A percentile compares a stretch with the other conserved stretches of the same genome.
These are phyloP conservation scores for Leucocoprinus sp. DNA, from an alignment of 768 basidiomycete species.

Conservation along the genomic window DNA sequence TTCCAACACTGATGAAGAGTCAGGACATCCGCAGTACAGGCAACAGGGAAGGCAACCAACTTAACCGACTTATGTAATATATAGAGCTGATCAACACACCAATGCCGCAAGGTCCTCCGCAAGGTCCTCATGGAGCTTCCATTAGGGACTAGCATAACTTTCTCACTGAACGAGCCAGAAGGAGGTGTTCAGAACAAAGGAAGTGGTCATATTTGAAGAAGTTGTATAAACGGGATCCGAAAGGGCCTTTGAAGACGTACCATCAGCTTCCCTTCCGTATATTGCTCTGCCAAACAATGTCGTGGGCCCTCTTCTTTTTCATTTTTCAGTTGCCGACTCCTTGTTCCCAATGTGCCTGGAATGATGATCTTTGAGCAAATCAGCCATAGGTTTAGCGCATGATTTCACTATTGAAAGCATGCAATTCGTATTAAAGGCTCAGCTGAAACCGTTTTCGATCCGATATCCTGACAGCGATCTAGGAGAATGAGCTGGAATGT, in stretches of 20 bases:
- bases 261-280: background rate
- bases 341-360: conserved; percentile 14
- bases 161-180: conserved; percentile 2
- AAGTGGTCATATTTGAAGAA: conserved; percentile 4
- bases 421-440: background rate
- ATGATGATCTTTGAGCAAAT: conserved; percentile 16
- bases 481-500: conserved; percentile 18
- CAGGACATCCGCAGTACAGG: no score
- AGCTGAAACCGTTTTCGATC: conserved; percentile 21
- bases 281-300: background rate
- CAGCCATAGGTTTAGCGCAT: conserved; percentile 22
- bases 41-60: background rate
- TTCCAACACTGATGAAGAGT: conserved; percentile 16
- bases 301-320: background rate
- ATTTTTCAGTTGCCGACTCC: background rate
- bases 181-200: background rate
- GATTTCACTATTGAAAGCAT: background rate
- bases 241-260: no score
- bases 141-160: background rate
- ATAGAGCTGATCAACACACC: no score
- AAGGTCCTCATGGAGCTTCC: no score
- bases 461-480: conserved; percentile 17
- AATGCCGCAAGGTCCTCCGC: no score
- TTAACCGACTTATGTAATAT: no score
- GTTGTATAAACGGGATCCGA: background rate